Evolutionary conservation across 305 asterid species (phyloP), one percentile per base, ranked within the genome.

Genomic region (Withania somnifera): DNA sequence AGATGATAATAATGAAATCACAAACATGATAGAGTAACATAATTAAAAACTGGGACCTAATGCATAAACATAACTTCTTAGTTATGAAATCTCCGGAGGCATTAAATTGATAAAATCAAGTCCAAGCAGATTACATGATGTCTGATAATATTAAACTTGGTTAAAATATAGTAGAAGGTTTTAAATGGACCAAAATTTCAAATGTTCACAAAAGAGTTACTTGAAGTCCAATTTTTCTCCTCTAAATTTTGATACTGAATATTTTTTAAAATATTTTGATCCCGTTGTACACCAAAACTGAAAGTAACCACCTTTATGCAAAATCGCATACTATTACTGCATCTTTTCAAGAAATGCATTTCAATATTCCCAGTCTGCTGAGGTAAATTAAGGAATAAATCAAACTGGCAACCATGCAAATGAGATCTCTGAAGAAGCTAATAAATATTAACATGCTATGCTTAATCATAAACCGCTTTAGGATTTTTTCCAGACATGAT

Each of bases 11-110:
- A 60, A 50, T 51, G 58, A 73, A 42, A 28, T 50, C 79, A 50
- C 26, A 66, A 77, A 91, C 83, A 84, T 90, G 92, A 81, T 5
- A 7, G 30, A 42, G 24, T 22, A 73, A 50, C 79, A 73, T 47
- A 15, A 73, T 47, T 2, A 73, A 73, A 24, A 73, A 47, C 15
- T 73, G 47, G 10, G 60, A 50, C 22, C 17, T 17, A 73, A 47
- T 73, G 61, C 26, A 73, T 32, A 15, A 34, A 47, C 61, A 47
- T 50, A 19, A 73, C 7, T 47, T 36, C n/a, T 19, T 9, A 47
- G 17, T 26, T 42, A 75, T 6, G 11, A 15, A 75, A 8, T 8
- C 17, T 90, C 95, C 5, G 76, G 76, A 26, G 78, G 66, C 15
- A 64, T 80, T 54, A 20, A 56, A 13, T 50, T 47, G 24, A 47